Percentiles rank a stretch among this genome's conserved stretches.
Evolutionary conservation across 73 alveolate genomes (phyloP).

Genomic region (Symbiodinium pilosum): DNA sequence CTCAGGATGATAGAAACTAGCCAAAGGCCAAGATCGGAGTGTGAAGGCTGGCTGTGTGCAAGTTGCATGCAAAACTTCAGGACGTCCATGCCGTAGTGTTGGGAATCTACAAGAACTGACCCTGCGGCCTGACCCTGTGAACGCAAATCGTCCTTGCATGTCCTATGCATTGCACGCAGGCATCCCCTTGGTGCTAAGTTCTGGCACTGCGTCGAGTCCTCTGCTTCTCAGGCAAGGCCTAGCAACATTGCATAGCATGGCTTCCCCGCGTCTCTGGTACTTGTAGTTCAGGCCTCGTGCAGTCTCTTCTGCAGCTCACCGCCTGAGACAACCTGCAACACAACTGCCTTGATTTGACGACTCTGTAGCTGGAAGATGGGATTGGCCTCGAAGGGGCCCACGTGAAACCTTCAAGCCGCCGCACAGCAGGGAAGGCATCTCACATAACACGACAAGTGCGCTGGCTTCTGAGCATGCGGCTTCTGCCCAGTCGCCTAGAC

Average conservation of each 20-base stretch:
- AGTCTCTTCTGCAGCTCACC: background rate
- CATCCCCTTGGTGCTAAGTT: background rate
- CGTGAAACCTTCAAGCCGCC: background rate
- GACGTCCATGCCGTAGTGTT: no score
- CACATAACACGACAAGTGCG: background rate
- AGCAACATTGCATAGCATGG: no score
- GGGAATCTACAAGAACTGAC: no score
- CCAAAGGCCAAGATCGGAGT: no score
- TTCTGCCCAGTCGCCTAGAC: background rate
- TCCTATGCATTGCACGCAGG: no score
- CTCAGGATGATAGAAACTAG: no score
- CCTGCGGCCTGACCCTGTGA: no score
- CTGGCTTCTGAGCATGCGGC: background rate
- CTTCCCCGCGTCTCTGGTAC: background rate
- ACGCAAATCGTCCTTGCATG: no score
- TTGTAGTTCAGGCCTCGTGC: background rate
- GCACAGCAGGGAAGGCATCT: background rate
- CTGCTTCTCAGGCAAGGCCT: background rate
- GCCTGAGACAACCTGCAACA: background rate
- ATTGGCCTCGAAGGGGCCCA: conserved; percentile 3
- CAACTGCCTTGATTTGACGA: background rate
- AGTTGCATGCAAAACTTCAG: no score
- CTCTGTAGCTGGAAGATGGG: background rate
- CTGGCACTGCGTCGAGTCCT: background rate
- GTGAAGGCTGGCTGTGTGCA: no score